Conservation (phyloP, 106 monocot genomes). For the Allium cepa region DNA sequence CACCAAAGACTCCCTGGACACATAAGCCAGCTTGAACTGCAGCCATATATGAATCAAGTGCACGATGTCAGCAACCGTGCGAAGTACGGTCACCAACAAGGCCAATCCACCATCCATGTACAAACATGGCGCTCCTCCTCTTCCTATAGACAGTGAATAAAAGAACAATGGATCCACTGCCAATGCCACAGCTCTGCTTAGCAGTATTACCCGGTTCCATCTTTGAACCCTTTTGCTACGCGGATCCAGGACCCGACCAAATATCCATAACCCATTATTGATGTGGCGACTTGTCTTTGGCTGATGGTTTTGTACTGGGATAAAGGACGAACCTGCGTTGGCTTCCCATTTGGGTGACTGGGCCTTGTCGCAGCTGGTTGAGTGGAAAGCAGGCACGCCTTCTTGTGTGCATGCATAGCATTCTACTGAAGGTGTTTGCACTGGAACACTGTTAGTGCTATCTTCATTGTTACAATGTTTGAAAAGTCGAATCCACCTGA, state of each 20-base stretch:
- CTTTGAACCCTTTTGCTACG: slow-evolving; percentile 55
- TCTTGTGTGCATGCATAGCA: slow-evolving; percentile 81
- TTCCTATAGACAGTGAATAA: slow-evolving; percentile 62
- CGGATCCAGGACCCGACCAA: slow-evolving; percentile 64
- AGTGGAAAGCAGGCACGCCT: slow-evolving; percentile 65
- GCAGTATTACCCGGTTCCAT: slow-evolving; percentile 68
- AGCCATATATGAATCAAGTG: slow-evolving; percentile 59
- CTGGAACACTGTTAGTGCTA: background rate
- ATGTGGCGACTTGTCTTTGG: no score
- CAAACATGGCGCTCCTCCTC: slow-evolving; percentile 27
- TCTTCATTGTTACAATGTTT: background rate
- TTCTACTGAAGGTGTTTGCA: slow-evolving; percentile 15
- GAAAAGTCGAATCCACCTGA: background rate
- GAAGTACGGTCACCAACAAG: slow-evolving; percentile 33
- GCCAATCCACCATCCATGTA: slow-evolving; percentile 46
- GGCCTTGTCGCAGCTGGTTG: slow-evolving; percentile 50
- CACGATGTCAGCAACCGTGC: slow-evolving; percentile 50
- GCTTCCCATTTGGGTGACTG: slow-evolving; percentile 60
- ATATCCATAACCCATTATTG: background rate
- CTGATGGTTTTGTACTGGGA: slow-evolving; percentile 44
- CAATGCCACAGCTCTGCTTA: slow-evolving; percentile 62
- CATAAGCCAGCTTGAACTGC: slow-evolving; percentile 76
- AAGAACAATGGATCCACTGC: slow-evolving; percentile 94
- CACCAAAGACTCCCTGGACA: slow-evolving; percentile 83
- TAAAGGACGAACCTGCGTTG: slow-evolving; percentile 71